phyloP scores from a whole-genome alignment of 345 rosid species.

The Melaleuca quinquenervia region DNA sequence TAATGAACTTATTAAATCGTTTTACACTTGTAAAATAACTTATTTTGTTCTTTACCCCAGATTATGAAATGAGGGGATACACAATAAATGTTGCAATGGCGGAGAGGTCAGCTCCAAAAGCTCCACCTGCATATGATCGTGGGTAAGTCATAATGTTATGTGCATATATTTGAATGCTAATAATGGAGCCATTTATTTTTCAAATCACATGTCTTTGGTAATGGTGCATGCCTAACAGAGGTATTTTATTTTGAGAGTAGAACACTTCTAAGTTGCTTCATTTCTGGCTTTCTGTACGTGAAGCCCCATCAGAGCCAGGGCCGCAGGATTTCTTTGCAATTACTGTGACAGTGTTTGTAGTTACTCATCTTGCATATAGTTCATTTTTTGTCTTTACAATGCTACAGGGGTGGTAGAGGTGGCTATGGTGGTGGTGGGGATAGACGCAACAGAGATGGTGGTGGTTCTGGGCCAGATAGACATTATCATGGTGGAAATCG shows the following conservation, averaged over 20 bases:
- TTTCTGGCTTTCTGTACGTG: not conserved
- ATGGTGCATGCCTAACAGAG: not conserved
- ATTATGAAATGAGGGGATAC: constrained; percentile 73
- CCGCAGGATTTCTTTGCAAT: not conserved
- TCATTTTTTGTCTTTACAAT: constrained; percentile 1
- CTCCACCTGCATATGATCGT: constrained; percentile 39
- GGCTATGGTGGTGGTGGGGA: constrained; percentile 87
- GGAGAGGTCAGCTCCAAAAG: constrained; percentile 73
- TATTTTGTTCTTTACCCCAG: constrained; percentile 18
- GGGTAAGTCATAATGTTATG: constrained; percentile 26
- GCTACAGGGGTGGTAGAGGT: constrained; percentile 65
- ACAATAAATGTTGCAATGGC: constrained; percentile 90
- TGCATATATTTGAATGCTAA: not conserved
- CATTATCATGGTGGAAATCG: constrained; percentile 82
- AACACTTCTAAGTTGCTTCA: not conserved
- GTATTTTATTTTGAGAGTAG: not conserved
- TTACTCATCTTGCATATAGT: not conserved
- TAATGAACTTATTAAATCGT: not conserved
- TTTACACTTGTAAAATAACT: not conserved
- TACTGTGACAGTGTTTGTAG: not conserved
- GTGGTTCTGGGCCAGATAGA: constrained; percentile 87
- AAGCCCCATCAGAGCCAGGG: not conserved
- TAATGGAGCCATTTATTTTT: not conserved
- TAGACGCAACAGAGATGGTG: constrained; percentile 64
- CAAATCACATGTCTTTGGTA: not conserved